phyloP scores from a whole-genome alignment of 1,284 basidiomycete species.

The Puccinia hordei region DNA sequence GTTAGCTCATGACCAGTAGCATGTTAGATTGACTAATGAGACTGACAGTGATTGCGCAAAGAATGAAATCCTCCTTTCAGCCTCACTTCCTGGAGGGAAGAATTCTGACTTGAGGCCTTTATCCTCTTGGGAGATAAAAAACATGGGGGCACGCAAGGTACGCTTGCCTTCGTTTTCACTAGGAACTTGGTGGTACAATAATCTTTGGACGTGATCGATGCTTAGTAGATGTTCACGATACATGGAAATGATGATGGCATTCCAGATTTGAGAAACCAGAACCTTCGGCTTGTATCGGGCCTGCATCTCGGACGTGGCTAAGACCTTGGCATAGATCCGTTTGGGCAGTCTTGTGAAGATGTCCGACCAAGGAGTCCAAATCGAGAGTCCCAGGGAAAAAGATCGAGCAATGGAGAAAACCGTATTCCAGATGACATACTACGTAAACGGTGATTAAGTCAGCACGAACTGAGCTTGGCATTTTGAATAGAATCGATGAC shows the following conservation, averaged over 20 bases:
- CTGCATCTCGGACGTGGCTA: conserved; percentile 89
- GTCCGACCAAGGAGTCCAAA: conserved; percentile 93
- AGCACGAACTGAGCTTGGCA: neutral
- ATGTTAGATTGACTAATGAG: neutral
- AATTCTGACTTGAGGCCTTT: conserved; percentile 82
- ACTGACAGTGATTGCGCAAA: conserved; percentile 79
- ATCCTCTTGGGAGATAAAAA: conserved; percentile 89
- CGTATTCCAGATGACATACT: conserved; percentile 82
- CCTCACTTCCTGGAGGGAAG: conserved; percentile 87
- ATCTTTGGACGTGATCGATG: conserved; percentile 48
- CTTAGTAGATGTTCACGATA: conserved; percentile 87
- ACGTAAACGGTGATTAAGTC: neutral
- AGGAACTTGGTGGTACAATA: conserved; percentile 82
- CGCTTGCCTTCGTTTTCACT: conserved; percentile 77
- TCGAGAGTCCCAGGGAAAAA: conserved; percentile 85
- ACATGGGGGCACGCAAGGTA: conserved; percentile 84
- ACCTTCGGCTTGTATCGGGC: conserved; percentile 98
- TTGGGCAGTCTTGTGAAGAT: conserved; percentile 90
- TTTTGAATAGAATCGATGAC: neutral
- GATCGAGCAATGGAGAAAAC: conserved; percentile 85
- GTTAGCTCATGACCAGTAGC: neutral
- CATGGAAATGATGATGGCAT: conserved; percentile 98
- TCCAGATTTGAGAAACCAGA: conserved; percentile 95
- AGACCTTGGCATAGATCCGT: conserved; percentile 87
- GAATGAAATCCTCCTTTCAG: conserved; percentile 92